Evolutionary conservation across 164 flowering plant species (phyloP), one percentile per base, ranked within the genome.

Genomic region (Aristolochia fimbriata): DNA sequence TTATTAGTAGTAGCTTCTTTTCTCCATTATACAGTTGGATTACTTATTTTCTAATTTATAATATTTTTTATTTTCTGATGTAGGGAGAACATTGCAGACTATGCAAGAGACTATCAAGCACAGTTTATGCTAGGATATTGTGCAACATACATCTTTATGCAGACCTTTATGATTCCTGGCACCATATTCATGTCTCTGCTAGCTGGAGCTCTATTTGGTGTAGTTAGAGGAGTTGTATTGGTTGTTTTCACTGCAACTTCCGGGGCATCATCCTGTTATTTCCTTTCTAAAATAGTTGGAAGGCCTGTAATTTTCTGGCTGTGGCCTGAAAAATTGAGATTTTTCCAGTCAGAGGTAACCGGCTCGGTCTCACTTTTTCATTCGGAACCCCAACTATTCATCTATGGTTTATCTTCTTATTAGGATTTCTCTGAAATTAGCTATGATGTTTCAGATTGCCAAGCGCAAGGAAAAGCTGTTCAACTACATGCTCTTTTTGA

Each of bases 131-230:
- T 93, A 47, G 97, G 96, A 58, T 93, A 90, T 80, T 93, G 98
- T 73, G 81, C 97, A 56, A 83, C 83, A 33, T 92, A 92, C 77
- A 89, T 92, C 68, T 92, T 92, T 83, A 92, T 92, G 98, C 98
- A 92, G 73, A 92, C 98, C n/a, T 89, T 92, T 70, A 92, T 92
- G 98, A 92, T 92, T 57, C 96, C 98, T 51, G 98, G 98, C 31
- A 93, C 98, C 50, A 86, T 93, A 67, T 93, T 93, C 74, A 84
- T 93, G 98, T 93, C 98, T 21, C 70, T 93, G 75, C 78, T 93
- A 20, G 98, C 96, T 77, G 98, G 98, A 69, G 97, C 98, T 58
- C 91, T 93, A 61, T 93, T 89, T 77, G 98, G 97, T 54, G 94
- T 84, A 21, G 37, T 83, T 21, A 83, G 74, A 77, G 98, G 98